These are phyloP conservation scores for Chaetomium cochliodes DNA, from an alignment of 495 filamentous ascomycete species.

Conservation along the genomic window DNA sequence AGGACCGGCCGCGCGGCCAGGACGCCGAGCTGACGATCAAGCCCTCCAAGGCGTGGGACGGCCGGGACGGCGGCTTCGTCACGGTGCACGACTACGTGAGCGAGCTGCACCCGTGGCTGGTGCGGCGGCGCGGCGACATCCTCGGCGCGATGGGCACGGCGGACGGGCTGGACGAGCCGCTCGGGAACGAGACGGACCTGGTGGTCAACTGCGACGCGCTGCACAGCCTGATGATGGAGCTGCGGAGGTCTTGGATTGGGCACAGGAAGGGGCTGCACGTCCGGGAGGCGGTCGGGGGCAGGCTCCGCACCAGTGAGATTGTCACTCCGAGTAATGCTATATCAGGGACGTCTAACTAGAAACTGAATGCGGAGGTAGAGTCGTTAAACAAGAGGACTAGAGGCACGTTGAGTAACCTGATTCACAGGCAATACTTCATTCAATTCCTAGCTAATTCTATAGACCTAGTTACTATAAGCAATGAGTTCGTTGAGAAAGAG, in stretches of 20 bases:
- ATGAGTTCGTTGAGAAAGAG: too few species aligned
- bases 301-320: constrained; percentile 2
- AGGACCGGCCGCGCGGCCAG: not conserved
- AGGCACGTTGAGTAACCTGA: too few species aligned
- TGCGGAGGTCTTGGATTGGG: constrained; percentile 1
- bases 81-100: constrained; percentile 6
- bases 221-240: constrained; percentile 10
- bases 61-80: constrained; percentile 3
- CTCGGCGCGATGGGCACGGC: constrained; percentile 8
- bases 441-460: too few species aligned
- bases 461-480: too few species aligned
- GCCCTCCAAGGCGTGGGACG: constrained; percentile 6
- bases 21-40: constrained; percentile 3
- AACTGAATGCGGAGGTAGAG: too few species aligned
- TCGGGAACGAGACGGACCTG: constrained; percentile 5
- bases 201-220: constrained; percentile 2
- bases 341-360: too few species aligned
- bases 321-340: constrained; percentile 1
- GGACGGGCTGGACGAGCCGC: constrained; percentile 1
- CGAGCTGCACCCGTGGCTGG: constrained; percentile 5
- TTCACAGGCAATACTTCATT: too few species aligned
- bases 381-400: too few species aligned
- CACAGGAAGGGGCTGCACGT: not conserved
- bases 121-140: not conserved
- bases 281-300: not conserved